Conservation (phyloP, 805 yeast species). For the Myxozyma vanderwaltii region DNA sequence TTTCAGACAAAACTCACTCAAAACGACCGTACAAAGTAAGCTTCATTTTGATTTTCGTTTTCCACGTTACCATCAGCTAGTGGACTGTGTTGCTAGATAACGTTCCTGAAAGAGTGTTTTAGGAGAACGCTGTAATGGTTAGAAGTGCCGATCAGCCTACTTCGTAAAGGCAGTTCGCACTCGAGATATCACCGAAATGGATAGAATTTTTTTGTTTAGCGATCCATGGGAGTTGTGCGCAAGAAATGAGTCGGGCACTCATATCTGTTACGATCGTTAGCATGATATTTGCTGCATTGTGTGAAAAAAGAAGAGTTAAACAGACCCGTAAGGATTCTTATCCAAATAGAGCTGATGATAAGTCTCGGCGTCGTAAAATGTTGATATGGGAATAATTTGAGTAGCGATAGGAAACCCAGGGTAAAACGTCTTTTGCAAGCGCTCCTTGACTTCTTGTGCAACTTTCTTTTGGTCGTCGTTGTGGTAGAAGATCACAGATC, state of each 20-base stretch:
- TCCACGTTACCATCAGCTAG: too few species aligned
- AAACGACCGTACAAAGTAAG: too few species aligned
- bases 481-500: slow-evolving; percentile 77
- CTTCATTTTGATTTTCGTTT: too few species aligned
- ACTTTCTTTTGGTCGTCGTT: slow-evolving; percentile 51
- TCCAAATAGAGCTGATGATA: slow-evolving; percentile 84
- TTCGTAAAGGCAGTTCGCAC: not conserved
- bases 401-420: slow-evolving; percentile 68
- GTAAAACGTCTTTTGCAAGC: slow-evolving; percentile 73
- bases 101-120: not conserved
- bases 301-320: not conserved
- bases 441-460: slow-evolving; percentile 52
- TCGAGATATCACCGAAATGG: not conserved
- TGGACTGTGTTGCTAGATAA: not conserved
- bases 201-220: not conserved
- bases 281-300: not conserved
- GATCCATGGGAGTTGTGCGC: slow-evolving; percentile 50
- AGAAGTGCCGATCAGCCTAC: too few species aligned
- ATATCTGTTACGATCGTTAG: slow-evolving; percentile 40
- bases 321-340: slow-evolving; percentile 74
- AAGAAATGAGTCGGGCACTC: slow-evolving; percentile 87
- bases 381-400: slow-evolving; percentile 61
- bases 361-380: slow-evolving; percentile 92
- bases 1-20: too few species aligned
- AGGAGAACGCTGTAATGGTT: not conserved